Evolutionary conservation across 2,329 filamentous ascomycete genomes (phyloP).

Genomic region (Dactylella cylindrospora): DNA sequence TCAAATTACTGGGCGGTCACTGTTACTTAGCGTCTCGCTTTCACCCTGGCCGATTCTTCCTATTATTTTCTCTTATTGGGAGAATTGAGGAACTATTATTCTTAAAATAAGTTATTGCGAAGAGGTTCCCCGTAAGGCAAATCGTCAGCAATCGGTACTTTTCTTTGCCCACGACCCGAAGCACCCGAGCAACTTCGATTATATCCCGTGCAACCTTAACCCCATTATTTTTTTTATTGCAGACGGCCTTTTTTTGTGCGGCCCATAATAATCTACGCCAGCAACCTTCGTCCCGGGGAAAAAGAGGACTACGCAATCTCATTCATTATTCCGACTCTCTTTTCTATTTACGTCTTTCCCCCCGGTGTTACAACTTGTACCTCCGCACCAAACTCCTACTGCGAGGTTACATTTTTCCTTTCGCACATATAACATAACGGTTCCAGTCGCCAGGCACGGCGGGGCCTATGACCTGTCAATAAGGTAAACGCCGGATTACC

Average conservation of each 20-base stretch:
- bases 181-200: constrained; percentile 1
- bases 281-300: constrained; percentile 17
- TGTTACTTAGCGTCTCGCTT: constrained; percentile 41
- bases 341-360: constrained; percentile 33
- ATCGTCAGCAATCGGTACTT: constrained; percentile 43
- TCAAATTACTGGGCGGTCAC: constrained; percentile 24
- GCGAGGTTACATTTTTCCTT: constrained; percentile 34
- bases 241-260: constrained; percentile 24
- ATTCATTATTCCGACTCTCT: constrained; percentile 30
- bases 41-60: constrained; percentile 41
- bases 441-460: constrained; percentile 33
- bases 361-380: constrained; percentile 26
- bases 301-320: constrained; percentile 41
- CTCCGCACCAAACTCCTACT: constrained; percentile 41
- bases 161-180: constrained; percentile 15
- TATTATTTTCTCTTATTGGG: constrained; percentile 37
- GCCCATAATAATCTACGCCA: constrained; percentile 11
- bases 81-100: constrained; percentile 25
- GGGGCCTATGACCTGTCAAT: constrained; percentile 39
- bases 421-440: constrained; percentile 16
- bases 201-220: constrained; percentile 18
- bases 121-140: constrained; percentile 41
- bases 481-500: constrained; percentile 44
- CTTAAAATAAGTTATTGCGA: constrained; percentile 43
- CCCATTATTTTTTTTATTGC: constrained; percentile 12